Percentiles rank a stretch among this genome's conserved stretches.
phyloP scores from a whole-genome alignment of 208 protist genomes.

The Acanthamoeba triangularis region DNA sequence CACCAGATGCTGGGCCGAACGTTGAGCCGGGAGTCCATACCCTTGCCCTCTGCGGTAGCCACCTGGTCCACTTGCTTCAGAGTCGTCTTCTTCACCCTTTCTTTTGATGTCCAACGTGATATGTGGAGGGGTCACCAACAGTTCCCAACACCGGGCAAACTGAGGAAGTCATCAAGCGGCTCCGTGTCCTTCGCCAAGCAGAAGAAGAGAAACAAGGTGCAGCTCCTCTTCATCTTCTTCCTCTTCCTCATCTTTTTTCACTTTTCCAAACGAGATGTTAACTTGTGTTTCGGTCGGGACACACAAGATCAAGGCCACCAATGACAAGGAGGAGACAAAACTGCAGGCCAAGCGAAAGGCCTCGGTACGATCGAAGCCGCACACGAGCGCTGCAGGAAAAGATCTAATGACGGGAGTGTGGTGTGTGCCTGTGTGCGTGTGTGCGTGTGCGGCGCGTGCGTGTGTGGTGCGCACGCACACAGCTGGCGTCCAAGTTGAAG shows the following conservation, averaged over 20 bases:
- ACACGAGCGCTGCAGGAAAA: no score
- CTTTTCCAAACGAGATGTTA: background rate
- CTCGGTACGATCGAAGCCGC: background rate
- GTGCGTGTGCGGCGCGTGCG: background rate
- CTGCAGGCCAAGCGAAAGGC: background rate
- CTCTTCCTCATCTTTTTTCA: background rate
- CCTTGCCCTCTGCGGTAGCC: background rate
- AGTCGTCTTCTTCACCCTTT: background rate
- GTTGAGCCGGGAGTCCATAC: background rate
- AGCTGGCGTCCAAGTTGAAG: slow-evolving; percentile 9
- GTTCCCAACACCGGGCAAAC: background rate
- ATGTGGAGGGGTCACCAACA: background rate
- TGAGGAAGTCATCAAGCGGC: background rate
- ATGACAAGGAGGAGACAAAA: background rate
- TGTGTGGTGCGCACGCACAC: background rate
- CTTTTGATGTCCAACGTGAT: background rate
- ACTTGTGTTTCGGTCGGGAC: background rate
- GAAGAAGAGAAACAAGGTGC: background rate
- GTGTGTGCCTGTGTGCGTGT: no score
- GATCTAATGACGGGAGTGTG: no score
- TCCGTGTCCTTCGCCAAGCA: slow-evolving; percentile 7
- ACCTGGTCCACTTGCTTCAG: background rate
- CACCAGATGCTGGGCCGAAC: background rate
- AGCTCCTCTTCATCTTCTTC: background rate
- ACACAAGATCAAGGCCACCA: background rate